Base-by-base conservation (phyloP, 1,284 basidiomycete genomes). In the Microbotryum silenes-acaulis region DNA sequence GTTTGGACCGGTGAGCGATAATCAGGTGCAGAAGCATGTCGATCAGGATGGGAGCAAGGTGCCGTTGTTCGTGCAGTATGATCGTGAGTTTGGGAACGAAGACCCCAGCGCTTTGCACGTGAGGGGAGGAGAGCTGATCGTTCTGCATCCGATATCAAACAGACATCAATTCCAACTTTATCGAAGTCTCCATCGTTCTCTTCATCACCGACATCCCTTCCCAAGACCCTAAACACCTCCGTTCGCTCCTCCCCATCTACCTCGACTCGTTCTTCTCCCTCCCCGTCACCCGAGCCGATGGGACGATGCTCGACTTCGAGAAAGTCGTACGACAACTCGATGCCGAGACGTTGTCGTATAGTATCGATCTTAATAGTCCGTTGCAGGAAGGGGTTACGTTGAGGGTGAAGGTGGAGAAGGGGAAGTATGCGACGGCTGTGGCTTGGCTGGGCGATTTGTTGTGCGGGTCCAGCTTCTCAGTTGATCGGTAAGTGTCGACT, bases 61-160 rank as follows among this genome's bases (percentile, higher is more conserved):
- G 51, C 86, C 94, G 0, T 94, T 92, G 79, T 94, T 93, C 74
- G 82, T 94, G 3, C 88, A 97, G 73, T 98, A 90, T 72, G 88
- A 77, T 59, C 76, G 73, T 74, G 48, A 66, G 72, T 63, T 42
- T 12, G 37, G 16, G 16, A 18, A 16, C 37, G 37, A 18, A 14
- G 37, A 6, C 12, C 5, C 5, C 12, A 12, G 12, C 37, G 60
- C 20, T 31, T 69, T 29, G 47, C 54, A 37, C 6, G 23, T 49
- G 25, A 31, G 21, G 37, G 4, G 14, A 42, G 4, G 14, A 14
- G 12, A 50, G 56, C 18, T 61, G 50, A 62, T 50, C 50, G n/a
- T 53, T 48, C 12, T n/a, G n/a, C 33, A 44, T 47, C 21, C 27
- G 18, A 42, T 47, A 33, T 25, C 50, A 18, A 31, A 16, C 58